Evolutionary conservation across 73 alveolate genomes (phyloP).

Genomic region (Paramecium caudatum): DNA sequence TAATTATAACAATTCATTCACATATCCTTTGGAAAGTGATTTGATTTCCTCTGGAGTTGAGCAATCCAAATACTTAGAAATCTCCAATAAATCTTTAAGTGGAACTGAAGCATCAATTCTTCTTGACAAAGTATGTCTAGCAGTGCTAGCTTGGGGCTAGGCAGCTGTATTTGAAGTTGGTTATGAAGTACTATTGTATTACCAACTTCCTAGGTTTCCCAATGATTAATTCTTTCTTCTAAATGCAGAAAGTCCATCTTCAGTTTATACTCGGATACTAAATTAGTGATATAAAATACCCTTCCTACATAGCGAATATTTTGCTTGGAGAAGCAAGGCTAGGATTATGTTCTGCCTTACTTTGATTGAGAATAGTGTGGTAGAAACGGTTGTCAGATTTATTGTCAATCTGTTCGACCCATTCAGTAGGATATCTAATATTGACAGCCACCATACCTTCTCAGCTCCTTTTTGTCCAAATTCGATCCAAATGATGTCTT

Average conservation of each 20-base stretch:
- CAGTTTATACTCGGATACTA: neutral
- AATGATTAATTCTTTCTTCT: slow-evolving; percentile 36
- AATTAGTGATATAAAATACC: neutral
- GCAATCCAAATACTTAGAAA: neutral
- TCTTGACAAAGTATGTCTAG: neutral
- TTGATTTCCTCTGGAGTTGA: neutral
- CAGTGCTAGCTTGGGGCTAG: neutral
- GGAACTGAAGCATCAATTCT: slow-evolving; percentile 2
- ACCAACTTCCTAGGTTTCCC: slow-evolving; percentile 29
- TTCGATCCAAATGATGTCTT: neutral
- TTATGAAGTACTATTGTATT: slow-evolving; percentile 31
- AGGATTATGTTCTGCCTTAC: slow-evolving; percentile 39
- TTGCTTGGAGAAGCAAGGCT: slow-evolving; percentile 36
- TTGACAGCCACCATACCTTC: neutral
- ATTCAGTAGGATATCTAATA: slow-evolving; percentile 49
- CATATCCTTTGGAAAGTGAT: slow-evolving; percentile 25
- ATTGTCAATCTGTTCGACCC: slow-evolving; percentile 34
- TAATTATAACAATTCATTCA: neutral
- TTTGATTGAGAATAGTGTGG: neutral
- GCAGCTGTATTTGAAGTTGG: neutral
- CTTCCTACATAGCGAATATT: slow-evolving; percentile 2
- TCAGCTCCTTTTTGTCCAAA: neutral
- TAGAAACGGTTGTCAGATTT: slow-evolving; percentile 19
- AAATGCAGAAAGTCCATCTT: neutral
- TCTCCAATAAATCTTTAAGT: slow-evolving; percentile 19